Percentiles rank a stretch among this genome's conserved stretches.
These are phyloP conservation scores for Dryas octopetala DNA, from an alignment of 306 rosid species.

Conservation along the genomic window DNA sequence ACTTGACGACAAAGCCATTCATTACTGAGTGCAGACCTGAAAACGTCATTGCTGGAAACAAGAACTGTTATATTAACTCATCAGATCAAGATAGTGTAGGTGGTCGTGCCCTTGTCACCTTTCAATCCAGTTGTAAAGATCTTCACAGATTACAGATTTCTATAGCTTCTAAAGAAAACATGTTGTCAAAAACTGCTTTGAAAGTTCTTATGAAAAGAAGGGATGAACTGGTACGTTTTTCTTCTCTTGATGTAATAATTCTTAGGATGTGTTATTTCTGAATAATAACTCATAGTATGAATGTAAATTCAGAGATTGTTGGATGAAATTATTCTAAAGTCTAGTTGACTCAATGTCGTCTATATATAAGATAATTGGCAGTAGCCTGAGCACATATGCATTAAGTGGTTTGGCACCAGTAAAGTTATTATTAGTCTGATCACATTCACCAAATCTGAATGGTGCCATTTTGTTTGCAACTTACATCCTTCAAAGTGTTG, in stretches of 20 bases:
- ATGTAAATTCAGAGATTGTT: not conserved
- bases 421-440: not conserved
- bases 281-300: not conserved
- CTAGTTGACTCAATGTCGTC: not conserved
- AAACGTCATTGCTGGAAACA: slow-evolving; percentile 32
- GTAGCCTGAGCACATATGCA: not conserved
- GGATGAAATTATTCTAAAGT: not conserved
- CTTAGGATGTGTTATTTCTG: not conserved
- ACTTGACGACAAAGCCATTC: slow-evolving; percentile 21
- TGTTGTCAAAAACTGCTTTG: slow-evolving; percentile 53
- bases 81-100: slow-evolving; percentile 29
- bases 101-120: slow-evolving; percentile 25
- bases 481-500: too few species aligned
- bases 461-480: not conserved
- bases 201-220: slow-evolving; percentile 51
- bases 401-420: not conserved
- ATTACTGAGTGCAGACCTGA: slow-evolving; percentile 31
- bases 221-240: slow-evolving; percentile 55
- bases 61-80: slow-evolving; percentile 29
- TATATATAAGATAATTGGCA: not conserved
- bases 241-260: not conserved
- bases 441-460: not conserved
- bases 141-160: slow-evolving; percentile 34
- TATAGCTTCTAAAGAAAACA: slow-evolving; percentile 45
- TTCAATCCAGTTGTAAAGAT: slow-evolving; percentile 30